phyloP scores from a whole-genome alignment of 208 protist species.

The Trypanosoma scelopori region DNA sequence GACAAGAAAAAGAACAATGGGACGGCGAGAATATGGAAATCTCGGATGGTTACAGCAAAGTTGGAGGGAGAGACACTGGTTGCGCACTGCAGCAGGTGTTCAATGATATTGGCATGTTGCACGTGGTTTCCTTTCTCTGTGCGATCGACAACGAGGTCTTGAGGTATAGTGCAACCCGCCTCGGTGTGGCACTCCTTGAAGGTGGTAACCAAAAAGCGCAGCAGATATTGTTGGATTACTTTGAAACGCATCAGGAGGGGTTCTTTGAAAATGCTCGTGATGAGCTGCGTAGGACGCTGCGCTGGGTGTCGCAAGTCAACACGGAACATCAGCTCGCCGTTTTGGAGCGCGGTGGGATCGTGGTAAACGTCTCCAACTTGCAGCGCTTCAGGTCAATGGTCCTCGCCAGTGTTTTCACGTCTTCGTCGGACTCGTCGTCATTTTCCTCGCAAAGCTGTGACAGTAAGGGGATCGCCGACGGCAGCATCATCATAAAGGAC shows the following conservation, averaged over 20 bases:
- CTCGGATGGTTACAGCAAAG: slow-evolving; percentile 1
- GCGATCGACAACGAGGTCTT: slow-evolving; percentile 58
- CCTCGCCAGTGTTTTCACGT: slow-evolving; percentile 3
- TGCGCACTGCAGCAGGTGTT: slow-evolving; percentile 57
- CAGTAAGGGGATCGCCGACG: too few species aligned
- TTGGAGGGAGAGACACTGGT: slow-evolving; percentile 20
- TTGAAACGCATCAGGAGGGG: slow-evolving; percentile 57
- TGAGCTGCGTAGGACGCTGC: slow-evolving; percentile 42
- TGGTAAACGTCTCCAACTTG: background rate
- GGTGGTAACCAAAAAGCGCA: slow-evolving; percentile 76
- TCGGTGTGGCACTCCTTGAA: slow-evolving; percentile 70
- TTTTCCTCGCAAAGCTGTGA: too few species aligned
- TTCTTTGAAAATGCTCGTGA: slow-evolving; percentile 78
- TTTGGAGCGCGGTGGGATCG: slow-evolving; percentile 41
- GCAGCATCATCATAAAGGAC: background rate
- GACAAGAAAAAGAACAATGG: background rate
- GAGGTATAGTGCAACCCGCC: slow-evolving; percentile 56
- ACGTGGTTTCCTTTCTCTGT: slow-evolving; percentile 50
- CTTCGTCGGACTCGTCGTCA: background rate
- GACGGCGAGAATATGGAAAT: background rate
- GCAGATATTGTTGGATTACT: slow-evolving; percentile 54
- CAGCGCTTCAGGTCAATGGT: slow-evolving; percentile 10
- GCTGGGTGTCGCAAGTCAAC: slow-evolving; percentile 55
- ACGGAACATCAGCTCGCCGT: slow-evolving; percentile 66
- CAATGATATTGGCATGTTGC: slow-evolving; percentile 58